Evolutionary conservation across 345 rosid genomes (phyloP).

Genomic region (Hypericum androsaemum): DNA sequence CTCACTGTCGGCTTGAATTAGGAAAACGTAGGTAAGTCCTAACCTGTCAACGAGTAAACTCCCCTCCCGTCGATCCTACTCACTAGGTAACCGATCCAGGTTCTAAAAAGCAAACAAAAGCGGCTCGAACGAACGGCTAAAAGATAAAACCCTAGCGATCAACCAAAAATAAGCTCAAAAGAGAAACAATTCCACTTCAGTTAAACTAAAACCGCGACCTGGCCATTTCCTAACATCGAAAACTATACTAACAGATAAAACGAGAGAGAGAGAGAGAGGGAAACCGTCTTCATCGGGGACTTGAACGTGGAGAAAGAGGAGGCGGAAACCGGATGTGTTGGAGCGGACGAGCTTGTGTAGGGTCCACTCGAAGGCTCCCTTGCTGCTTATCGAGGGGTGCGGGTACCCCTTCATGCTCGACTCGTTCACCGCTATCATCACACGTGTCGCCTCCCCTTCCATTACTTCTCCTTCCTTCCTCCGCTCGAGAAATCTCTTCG

Average conservation of each 20-base stretch:
- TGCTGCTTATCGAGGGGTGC: constrained; percentile 88
- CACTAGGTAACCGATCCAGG: too few relatives aligned
- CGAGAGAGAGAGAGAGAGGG: constrained; percentile 9
- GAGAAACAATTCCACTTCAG: not conserved
- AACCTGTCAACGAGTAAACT: too few relatives aligned
- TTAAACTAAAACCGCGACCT: not conserved
- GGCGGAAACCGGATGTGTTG: constrained; percentile 64
- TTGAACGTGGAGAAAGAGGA: constrained; percentile 92
- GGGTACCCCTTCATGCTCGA: constrained; percentile 87
- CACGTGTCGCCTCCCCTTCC: constrained; percentile 52
- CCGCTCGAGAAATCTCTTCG: not conserved
- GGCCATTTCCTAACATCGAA: constrained; percentile 5
- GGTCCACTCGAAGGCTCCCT: constrained; percentile 89
- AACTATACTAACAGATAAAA: not conserved
- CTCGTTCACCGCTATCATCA: constrained; percentile 79
- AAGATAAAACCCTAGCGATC: too few relatives aligned
- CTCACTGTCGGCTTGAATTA: too few relatives aligned
- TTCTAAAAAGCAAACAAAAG: too few relatives aligned
- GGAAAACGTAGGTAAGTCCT: too few relatives aligned
- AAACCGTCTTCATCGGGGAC: constrained; percentile 94
- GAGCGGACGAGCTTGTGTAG: constrained; percentile 74
- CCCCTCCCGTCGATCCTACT: too few relatives aligned
- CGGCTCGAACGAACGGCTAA: too few relatives aligned
- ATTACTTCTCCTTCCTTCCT: not conserved
- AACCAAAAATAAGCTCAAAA: too few relatives aligned